Conservation (phyloP, 176 grass and related monocot genomes). For the Dendrocalamus sinicus region DNA sequence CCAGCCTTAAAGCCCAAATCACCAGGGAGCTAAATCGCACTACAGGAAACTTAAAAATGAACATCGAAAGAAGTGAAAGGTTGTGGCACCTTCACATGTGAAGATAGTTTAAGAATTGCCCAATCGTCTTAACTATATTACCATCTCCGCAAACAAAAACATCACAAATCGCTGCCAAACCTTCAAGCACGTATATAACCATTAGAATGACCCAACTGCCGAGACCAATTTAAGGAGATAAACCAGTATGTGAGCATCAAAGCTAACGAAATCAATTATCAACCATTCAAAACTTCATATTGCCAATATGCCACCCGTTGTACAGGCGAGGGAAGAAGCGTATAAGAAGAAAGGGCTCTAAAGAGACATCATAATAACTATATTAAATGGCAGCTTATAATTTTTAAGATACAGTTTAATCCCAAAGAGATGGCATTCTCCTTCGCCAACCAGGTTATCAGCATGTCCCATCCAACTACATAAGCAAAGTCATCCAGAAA, state of each 20-base stretch:
- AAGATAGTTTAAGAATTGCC: conserved; percentile 6
- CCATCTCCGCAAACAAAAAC: conserved; percentile 20
- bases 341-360: neutral
- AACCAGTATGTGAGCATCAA: conserved; percentile 6
- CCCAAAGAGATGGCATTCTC: neutral
- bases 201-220: neutral
- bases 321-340: neutral
- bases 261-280: neutral
- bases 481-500: conserved; percentile 4
- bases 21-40: neutral
- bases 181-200: neutral
- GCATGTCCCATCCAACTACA: conserved; percentile 7
- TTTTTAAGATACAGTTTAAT: neutral
- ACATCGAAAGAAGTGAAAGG: neutral
- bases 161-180: neutral
- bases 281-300: conserved; percentile 11
- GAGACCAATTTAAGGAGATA: conserved; percentile 1
- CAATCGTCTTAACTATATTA: conserved; percentile 3
- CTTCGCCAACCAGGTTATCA: conserved; percentile 10
- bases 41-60: conserved; percentile 7
- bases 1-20: conserved; percentile 18
- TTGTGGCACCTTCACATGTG: conserved; percentile 18
- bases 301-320: neutral
- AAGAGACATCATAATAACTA: neutral
- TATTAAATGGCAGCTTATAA: neutral